A percentile compares a stretch with the other conserved stretches of the same genome.
Evolutionary conservation across 768 basidiomycete genomes (phyloP).

Genomic region (Tulasnella sp.): DNA sequence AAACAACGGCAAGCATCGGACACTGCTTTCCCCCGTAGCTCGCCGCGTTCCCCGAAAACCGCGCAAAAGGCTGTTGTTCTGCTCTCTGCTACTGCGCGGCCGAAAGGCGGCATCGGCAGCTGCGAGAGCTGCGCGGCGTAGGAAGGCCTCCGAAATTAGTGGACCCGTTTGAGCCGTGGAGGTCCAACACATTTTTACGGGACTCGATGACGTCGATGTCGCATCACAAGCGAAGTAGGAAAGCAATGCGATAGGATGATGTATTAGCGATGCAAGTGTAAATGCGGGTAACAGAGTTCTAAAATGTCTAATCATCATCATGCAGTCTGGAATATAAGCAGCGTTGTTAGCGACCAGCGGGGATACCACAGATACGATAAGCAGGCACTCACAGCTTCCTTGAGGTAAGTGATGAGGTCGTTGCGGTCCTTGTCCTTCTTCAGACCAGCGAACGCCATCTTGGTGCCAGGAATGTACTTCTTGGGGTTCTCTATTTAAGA

Average conservation of each 20-base stretch:
- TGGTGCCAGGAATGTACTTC: slow-evolving; percentile 97
- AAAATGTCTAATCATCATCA: not conserved
- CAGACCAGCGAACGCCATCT: slow-evolving; percentile 98
- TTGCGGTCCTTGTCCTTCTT: slow-evolving; percentile 99
- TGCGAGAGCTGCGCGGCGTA: not conserved
- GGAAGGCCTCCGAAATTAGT: not conserved
- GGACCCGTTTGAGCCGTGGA: not conserved
- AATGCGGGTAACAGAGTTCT: not conserved
- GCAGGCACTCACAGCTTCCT: slow-evolving; percentile 63
- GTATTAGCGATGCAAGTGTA: slow-evolving; percentile 7
- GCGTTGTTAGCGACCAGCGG: not conserved
- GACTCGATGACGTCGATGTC: not conserved
- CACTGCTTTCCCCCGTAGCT: not conserved
- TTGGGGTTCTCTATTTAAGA: slow-evolving; percentile 78
- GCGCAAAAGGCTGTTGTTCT: not conserved
- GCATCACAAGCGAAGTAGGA: not conserved
- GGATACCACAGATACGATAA: not conserved
- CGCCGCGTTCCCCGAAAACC: not conserved
- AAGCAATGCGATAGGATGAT: not conserved
- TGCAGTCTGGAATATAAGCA: not conserved
- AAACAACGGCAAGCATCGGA: not conserved
- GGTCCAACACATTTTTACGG: not conserved
- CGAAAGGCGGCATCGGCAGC: not conserved
- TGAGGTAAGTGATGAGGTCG: slow-evolving; percentile 86
- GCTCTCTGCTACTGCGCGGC: not conserved